Evolutionary conservation across 345 rosid genomes (phyloP), one percentile per base, ranked within the genome.

Genomic region (Bruguiera gymnorhiza): DNA sequence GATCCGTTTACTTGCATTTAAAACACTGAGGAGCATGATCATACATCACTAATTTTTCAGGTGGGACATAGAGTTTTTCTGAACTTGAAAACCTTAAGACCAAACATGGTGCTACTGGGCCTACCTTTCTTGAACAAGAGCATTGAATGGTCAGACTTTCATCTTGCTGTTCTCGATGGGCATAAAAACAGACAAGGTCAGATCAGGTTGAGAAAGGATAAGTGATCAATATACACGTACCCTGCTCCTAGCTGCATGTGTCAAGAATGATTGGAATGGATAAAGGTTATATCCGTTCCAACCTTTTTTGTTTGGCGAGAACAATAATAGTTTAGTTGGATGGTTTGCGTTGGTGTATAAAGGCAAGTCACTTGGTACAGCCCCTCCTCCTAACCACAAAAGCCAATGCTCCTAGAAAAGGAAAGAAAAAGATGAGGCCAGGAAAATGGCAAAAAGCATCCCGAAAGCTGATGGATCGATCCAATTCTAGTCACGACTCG

Each of bases 131-230:
- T 62, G 73, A 24, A 24, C 24, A 24, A 24, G 24, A 24, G 24
- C 24, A 24, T 24, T 24, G 24, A 24, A 24, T 24, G 24, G 24
- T 24, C 73, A 51, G 70, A 63, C 10, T 76, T 76, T 63, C 62
- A 68, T 69, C 31, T 18, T 48, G 76, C 80, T 6, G 80, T 76
- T 26, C 56, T 76, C 21, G 63, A 63, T 16, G 76, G 80, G 27
- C 80, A 76, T 62, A 76, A 63, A 48, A 72, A 59, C 36, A 48
- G 80, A 72, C 76, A 72, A 52, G 80, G 80, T 55, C 80, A 72
- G 73, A 63, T 68, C 67, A 77, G 76, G 65, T 31, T 68, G 61
- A 77, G 80, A 50, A 77, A 72, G 68, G 73, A 72, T 66, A 63
- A 51, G 56, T 73, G 72, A 30, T 77, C 80, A 26, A 71, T 71